Evolutionary conservation across 148 eudicot species (phyloP).

Genomic region (Rhododendron kiyosumense): DNA sequence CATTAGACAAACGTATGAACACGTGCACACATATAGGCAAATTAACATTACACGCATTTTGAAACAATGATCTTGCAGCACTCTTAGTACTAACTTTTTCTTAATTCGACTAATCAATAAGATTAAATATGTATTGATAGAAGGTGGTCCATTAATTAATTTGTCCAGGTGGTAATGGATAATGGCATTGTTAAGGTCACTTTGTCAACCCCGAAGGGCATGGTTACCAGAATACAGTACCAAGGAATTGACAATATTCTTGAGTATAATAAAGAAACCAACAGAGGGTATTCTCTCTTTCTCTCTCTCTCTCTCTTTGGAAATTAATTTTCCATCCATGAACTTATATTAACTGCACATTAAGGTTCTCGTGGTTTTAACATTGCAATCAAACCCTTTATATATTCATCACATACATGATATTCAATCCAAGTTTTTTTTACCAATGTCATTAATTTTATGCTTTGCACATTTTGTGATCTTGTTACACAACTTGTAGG

Average conservation of each 20-base stretch:
- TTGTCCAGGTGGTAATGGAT: constrained; percentile 43
- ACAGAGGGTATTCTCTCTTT: constrained; percentile 36
- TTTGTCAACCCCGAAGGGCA: constrained; percentile 38
- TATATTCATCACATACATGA: neutral
- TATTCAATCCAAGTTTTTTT: neutral
- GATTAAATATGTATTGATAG: neutral
- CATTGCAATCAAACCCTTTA: neutral
- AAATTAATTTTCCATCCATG: neutral
- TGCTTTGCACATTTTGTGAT: neutral
- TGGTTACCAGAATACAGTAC: constrained; percentile 30
- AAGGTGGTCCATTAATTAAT: neutral
- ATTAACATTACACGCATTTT: too few species aligned
- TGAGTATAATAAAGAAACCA: constrained; percentile 20
- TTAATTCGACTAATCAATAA: neutral
- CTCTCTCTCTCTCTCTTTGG: neutral
- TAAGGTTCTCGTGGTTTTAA: neutral
- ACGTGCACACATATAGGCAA: too few species aligned
- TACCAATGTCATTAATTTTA: neutral
- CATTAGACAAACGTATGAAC: too few species aligned
- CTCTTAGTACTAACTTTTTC: neutral
- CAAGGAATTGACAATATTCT: constrained; percentile 37
- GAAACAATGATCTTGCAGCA: too few species aligned
- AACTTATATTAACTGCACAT: neutral
- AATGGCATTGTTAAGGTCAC: constrained; percentile 46
- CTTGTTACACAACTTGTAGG: constrained; percentile 19